Conservation (phyloP, 805 yeast species). For the Myxozyma sirexii region DNA sequence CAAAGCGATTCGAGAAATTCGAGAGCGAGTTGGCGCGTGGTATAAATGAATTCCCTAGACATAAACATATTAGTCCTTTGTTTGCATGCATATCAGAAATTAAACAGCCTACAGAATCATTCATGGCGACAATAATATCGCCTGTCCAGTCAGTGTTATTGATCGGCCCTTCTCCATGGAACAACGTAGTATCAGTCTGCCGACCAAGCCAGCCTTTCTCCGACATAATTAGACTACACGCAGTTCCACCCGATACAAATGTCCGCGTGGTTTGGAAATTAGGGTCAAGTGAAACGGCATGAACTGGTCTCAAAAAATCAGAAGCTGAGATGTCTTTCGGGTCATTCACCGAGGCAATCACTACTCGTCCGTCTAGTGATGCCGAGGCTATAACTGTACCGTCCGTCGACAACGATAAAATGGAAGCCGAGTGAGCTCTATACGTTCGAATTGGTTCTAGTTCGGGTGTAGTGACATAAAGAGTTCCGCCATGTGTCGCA, state of each 20-base stretch:
- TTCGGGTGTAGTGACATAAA: conserved; percentile 67
- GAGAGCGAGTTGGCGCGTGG: conserved; percentile 55
- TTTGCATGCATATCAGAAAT: conserved; percentile 34
- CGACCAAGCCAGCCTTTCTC: conserved; percentile 87
- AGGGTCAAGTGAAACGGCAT: conserved; percentile 79
- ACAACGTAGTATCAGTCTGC: conserved; percentile 67
- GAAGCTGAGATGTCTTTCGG: conserved; percentile 67
- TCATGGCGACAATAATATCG: conserved; percentile 77
- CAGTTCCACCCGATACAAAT: conserved; percentile 86
- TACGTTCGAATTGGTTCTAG: conserved; percentile 67
- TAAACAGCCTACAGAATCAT: conserved; percentile 66
- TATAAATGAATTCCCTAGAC: conserved; percentile 46
- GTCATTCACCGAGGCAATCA: conserved; percentile 66
- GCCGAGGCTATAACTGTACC: conserved; percentile 80
- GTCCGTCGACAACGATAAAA: conserved; percentile 71
- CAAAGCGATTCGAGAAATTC: conserved; percentile 56
- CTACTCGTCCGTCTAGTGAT: conserved; percentile 91
- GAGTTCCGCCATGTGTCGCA: conserved; percentile 87
- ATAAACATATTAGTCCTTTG: background rate
- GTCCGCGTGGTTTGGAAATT: conserved; percentile 63
- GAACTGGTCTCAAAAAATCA: conserved; percentile 86
- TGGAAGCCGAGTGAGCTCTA: conserved; percentile 83
- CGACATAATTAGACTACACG: conserved; percentile 76
- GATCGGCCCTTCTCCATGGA: conserved; percentile 67
- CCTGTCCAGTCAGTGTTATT: conserved; percentile 66